These are phyloP conservation scores for Xenoacremonium recifei DNA, from an alignment of 2,329 filamentous ascomycete genomes.

Conservation along the genomic window DNA sequence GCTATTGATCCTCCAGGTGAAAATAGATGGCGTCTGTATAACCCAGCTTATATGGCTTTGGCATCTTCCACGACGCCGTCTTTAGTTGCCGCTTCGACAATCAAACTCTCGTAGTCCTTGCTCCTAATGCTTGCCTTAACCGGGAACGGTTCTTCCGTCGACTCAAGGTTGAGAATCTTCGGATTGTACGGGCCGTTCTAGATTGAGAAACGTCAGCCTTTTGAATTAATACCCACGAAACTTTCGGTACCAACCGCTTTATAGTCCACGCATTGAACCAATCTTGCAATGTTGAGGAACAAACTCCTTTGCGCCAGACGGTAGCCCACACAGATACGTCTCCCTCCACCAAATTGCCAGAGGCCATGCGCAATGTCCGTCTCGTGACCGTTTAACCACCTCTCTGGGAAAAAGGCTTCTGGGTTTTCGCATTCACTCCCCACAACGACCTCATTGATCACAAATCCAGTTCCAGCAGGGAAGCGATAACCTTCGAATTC, in stretches of 20 bases:
- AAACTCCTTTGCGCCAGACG: conserved; percentile 22
- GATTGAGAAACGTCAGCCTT: background rate
- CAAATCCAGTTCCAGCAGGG: conserved; percentile 41
- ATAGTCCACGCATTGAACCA: conserved; percentile 23
- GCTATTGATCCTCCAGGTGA: no score
- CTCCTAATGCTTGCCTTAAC: conserved; percentile 10
- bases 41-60: no score
- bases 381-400: conserved; percentile 33
- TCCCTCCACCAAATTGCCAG: conserved; percentile 26
- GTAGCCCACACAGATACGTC: conserved; percentile 20
- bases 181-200: conserved; percentile 10
- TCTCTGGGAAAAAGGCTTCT: conserved; percentile 29
- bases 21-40: no score
- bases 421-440: conserved; percentile 28
- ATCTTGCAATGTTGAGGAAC: conserved; percentile 23
- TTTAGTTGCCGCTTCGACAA: conserved; percentile 4
- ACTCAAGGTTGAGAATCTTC: conserved; percentile 7
- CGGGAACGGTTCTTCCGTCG: conserved; percentile 15
- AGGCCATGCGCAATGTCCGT: conserved; percentile 19
- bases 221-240: background rate
- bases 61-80: conserved; percentile 4
- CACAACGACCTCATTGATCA: conserved; percentile 39
- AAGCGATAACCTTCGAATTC: conserved; percentile 45
- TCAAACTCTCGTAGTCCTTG: conserved; percentile 8
- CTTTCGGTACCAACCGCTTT: conserved; percentile 7